Conservation (phyloP, 73 alveolate species). For the Tetrahymena elliotti region DNA sequence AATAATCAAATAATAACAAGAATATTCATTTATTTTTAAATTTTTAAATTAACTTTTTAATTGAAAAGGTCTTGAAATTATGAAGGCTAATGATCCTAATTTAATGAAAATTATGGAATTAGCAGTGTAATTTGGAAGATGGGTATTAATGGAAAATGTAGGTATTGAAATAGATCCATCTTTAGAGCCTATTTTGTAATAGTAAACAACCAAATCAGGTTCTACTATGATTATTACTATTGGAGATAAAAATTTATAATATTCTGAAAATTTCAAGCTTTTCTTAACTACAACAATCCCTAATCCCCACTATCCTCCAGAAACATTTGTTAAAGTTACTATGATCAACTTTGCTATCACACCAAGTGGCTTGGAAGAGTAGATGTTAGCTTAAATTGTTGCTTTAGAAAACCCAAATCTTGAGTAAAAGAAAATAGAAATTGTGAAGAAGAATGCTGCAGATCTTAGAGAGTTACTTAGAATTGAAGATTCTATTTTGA, state of each 20-base stretch:
- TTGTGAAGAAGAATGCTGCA: constrained; percentile 69
- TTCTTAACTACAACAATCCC: constrained; percentile 98
- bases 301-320: constrained; percentile 98
- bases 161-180: constrained; percentile 99
- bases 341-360: constrained; percentile 99
- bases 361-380: constrained; percentile 99
- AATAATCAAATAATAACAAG: too few species aligned
- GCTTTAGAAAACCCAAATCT: constrained; percentile 91
- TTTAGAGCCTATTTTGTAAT: constrained; percentile 94
- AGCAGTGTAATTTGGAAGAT: constrained; percentile 97
- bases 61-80: constrained; percentile 8
- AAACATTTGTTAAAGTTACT: constrained; percentile 97
- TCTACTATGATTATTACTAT: constrained; percentile 45
- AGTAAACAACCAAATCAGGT: constrained; percentile 54
- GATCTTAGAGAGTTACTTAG: constrained; percentile 77
- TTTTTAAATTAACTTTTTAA: not conserved
- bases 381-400: constrained; percentile 97
- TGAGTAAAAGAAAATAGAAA: constrained; percentile 60
- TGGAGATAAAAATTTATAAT: constrained; percentile 67
- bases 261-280: constrained; percentile 83
- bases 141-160: constrained; percentile 99
- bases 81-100: constrained; percentile 38
- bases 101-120: constrained; percentile 63
- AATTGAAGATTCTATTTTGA: constrained; percentile 94
- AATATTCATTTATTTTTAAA: too few species aligned